Conservation (phyloP, 1,284 basidiomycete genomes). For the Trametes pubescens region DNA sequence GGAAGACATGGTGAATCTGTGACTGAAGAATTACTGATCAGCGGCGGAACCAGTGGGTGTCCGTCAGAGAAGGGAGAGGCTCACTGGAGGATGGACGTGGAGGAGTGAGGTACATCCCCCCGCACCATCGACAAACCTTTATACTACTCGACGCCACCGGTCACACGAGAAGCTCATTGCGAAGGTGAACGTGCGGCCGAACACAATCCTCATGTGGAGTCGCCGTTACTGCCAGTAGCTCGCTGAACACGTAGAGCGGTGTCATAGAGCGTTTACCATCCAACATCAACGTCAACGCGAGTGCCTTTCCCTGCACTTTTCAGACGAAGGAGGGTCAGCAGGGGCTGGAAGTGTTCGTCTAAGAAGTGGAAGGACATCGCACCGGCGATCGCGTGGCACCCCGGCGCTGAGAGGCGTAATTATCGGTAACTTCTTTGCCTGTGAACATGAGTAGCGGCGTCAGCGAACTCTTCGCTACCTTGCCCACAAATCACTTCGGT, state of each 20-base stretch:
- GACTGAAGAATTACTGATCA: too few species aligned
- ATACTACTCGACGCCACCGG: not conserved
- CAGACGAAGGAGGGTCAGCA: not conserved
- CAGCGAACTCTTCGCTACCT: too few species aligned
- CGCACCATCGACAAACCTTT: not conserved
- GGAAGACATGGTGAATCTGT: not conserved
- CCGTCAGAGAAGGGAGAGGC: not conserved
- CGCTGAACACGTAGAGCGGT: not conserved
- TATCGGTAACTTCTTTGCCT: not conserved
- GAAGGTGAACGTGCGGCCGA: not conserved
- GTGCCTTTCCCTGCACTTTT: not conserved
- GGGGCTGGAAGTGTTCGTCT: not conserved
- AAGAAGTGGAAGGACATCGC: not conserved
- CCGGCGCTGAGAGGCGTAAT: not conserved
- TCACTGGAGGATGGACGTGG: not conserved
- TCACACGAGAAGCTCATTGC: not conserved
- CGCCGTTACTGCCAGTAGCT: not conserved
- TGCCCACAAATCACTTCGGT: too few species aligned
- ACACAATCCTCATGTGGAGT: not conserved
- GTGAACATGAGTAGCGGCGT: too few species aligned
- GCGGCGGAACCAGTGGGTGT: not conserved
- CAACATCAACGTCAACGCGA: not conserved
- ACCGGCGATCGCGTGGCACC: not conserved
- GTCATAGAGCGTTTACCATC: not conserved
- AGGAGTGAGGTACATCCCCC: not conserved